Conservation (phyloP, 768 basidiomycete genomes). For the Neoboletus magnificus region DNA sequence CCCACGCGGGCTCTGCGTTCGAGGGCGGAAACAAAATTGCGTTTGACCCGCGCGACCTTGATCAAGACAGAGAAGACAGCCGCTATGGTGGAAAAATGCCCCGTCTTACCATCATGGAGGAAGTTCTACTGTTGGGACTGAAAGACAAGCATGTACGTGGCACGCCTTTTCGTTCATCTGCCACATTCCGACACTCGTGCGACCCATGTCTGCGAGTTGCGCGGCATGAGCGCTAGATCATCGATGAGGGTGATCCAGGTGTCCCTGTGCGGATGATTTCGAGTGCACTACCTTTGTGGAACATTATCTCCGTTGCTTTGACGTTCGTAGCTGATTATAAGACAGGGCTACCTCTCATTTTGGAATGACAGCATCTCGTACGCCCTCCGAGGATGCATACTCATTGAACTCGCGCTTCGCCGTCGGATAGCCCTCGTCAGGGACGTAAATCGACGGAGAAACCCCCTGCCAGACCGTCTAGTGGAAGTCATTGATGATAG, state of each 20-base stretch:
- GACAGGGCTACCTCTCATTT: constrained; percentile 89
- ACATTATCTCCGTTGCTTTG: background rate
- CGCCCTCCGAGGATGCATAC: constrained; percentile 95
- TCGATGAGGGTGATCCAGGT: background rate
- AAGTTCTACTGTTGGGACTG: constrained; percentile 87
- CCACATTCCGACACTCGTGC: constrained; percentile 5
- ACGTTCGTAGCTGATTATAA: constrained; percentile 9
- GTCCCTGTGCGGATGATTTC: constrained; percentile 1
- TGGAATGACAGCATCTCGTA: constrained; percentile 99
- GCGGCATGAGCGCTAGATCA: constrained; percentile 16
- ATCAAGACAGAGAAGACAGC: constrained; percentile 63
- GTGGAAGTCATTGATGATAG: constrained; percentile 91
- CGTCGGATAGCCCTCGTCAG: constrained; percentile 87
- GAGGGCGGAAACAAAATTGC: constrained; percentile 87
- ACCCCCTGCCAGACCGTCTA: constrained; percentile 75
- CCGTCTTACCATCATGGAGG: constrained; percentile 92
- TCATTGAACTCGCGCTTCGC: constrained; percentile 95
- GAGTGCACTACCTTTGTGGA: constrained; percentile 21
- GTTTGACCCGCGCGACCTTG: constrained; percentile 88
- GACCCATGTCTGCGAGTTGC: constrained; percentile 10
- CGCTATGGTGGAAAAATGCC: constrained; percentile 73
- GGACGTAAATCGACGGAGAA: constrained; percentile 71
- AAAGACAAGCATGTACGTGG: constrained; percentile 89
- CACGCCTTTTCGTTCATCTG: background rate
- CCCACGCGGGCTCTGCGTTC: constrained; percentile 79